Conservation (phyloP, 2,329 filamentous ascomycete species). For the Chrysoporthe deuterocubensis region DNA sequence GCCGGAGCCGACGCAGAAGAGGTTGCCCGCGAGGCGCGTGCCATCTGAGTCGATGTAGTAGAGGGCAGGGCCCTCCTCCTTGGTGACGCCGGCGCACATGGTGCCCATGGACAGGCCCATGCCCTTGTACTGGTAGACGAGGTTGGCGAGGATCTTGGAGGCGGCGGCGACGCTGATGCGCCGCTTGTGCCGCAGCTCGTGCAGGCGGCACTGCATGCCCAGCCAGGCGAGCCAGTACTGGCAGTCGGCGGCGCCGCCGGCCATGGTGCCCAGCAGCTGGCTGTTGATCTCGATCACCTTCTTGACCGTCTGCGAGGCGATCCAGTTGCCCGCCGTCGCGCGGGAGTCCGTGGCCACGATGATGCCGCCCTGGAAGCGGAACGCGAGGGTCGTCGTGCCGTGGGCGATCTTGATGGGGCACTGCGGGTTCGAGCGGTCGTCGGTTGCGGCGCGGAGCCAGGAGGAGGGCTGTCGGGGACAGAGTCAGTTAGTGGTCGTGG, state of each 20-base stretch:
- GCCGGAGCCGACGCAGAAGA: conserved; percentile 97
- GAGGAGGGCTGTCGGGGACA: conserved; percentile 69
- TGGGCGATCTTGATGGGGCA: conserved; percentile 99
- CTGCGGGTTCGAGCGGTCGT: conserved; percentile 94
- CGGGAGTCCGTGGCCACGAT: conserved; percentile 98
- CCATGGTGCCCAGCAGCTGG: conserved; percentile 94
- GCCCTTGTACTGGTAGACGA: conserved; percentile 98
- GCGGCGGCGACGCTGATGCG: conserved; percentile 97
- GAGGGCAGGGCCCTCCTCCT: conserved; percentile 92
- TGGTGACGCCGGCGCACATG: conserved; percentile 97
- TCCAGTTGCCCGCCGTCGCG: conserved; percentile 98
- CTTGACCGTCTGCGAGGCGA: conserved; percentile 99
- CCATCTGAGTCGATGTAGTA: conserved; percentile 99
- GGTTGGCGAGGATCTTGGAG: conserved; percentile 97
- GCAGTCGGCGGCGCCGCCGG: conserved; percentile 96
- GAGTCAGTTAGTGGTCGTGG: conserved; percentile 6
- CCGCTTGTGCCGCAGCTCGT: conserved; percentile 98
- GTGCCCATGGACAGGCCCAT: conserved; percentile 99
- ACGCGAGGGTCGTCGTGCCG: conserved; percentile 96
- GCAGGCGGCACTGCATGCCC: conserved; percentile 97
- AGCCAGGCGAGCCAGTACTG: conserved; percentile 99
- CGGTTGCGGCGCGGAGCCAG: conserved; percentile 95
- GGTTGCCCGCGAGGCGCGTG: conserved; percentile 87
- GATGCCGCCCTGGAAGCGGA: conserved; percentile 97
- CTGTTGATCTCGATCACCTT: conserved; percentile 99